A percentile compares a stretch with the other conserved stretches of the same genome.
These are phyloP conservation scores for Gloeophyllum trabeum DNA, from an alignment of 768 basidiomycete genomes.

Conservation along the genomic window DNA sequence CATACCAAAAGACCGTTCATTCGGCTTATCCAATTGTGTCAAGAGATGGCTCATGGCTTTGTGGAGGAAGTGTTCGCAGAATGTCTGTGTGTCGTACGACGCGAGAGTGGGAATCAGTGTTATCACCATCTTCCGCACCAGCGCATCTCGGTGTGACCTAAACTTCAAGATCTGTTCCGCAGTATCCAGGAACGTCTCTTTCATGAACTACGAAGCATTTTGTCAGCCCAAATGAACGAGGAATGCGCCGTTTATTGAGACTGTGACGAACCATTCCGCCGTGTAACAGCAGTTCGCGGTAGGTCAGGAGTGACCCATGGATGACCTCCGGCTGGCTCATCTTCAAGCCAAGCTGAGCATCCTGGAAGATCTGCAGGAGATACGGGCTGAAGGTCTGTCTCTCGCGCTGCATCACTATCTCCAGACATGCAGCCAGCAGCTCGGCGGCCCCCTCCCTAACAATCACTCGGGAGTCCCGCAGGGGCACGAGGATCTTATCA, in stretches of 20 bases:
- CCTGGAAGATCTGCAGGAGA: constrained; percentile 74
- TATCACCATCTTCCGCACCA: constrained; percentile 91
- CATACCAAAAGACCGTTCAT: constrained; percentile 80
- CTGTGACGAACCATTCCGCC: constrained; percentile 74
- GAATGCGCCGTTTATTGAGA: neutral
- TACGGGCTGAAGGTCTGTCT: constrained; percentile 54
- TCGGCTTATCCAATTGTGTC: constrained; percentile 78
- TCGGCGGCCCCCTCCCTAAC: constrained; percentile 92
- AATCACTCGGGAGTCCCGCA: constrained; percentile 82
- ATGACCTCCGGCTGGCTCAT: constrained; percentile 78
- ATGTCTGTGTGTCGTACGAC: constrained; percentile 87
- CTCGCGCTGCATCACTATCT: constrained; percentile 72
- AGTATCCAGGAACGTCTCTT: constrained; percentile 73
- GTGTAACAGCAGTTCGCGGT: constrained; percentile 82
- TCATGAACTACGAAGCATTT: constrained; percentile 57
- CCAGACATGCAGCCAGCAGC: constrained; percentile 84
- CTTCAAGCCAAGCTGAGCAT: constrained; percentile 77
- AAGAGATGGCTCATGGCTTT: constrained; percentile 90
- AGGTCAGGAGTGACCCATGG: constrained; percentile 86
- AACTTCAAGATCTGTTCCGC: constrained; percentile 87
- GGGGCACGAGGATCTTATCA: constrained; percentile 84
- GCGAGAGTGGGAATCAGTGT: constrained; percentile 92
- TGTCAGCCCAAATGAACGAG: constrained; percentile 2
- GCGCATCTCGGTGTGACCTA: constrained; percentile 74
- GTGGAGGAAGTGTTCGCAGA: constrained; percentile 84